Conservation (phyloP, 495 filamentous ascomycete genomes). For the Lasiosphaeris hirsuta region DNA sequence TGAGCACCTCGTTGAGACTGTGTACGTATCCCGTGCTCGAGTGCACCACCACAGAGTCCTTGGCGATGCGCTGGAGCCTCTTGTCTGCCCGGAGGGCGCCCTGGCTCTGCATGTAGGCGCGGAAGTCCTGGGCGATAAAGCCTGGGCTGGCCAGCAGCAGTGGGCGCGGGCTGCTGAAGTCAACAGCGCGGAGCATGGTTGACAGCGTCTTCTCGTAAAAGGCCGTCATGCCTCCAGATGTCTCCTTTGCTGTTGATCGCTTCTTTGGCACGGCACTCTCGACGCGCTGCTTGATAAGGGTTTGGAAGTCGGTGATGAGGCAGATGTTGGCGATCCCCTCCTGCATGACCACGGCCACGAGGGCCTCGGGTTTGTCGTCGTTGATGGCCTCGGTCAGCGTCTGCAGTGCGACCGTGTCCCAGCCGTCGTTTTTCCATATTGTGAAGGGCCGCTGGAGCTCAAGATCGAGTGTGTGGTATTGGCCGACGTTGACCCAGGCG, state of each 20-base stretch:
- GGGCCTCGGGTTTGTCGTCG: conserved; percentile 70
- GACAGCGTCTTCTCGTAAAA: conserved; percentile 79
- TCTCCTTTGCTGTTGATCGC: conserved; percentile 56
- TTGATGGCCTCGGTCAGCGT: conserved; percentile 75
- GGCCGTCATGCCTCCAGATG: conserved; percentile 71
- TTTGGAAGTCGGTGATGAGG: conserved; percentile 87
- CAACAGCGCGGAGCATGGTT: conserved; percentile 73
- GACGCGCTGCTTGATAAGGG: conserved; percentile 81
- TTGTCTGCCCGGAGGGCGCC: conserved; percentile 68
- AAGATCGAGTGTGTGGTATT: conserved; percentile 87
- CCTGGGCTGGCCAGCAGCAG: conserved; percentile 88
- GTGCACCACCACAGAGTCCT: conserved; percentile 73
- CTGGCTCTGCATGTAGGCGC: conserved; percentile 70
- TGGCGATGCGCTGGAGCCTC: conserved; percentile 52
- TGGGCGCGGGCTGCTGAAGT: conserved; percentile 65
- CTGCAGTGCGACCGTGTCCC: conserved; percentile 85
- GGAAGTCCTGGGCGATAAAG: conserved; percentile 78
- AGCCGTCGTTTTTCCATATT: conserved; percentile 82
- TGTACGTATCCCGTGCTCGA: conserved; percentile 81
- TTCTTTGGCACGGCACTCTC: conserved; percentile 82
- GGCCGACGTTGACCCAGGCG: conserved; percentile 74
- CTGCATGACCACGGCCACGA: conserved; percentile 90
- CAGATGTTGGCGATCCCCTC: conserved; percentile 92
- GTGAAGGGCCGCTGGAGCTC: conserved; percentile 66
- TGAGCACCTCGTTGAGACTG: conserved; percentile 78